Percentiles rank a stretch among this genome's conserved stretches.
These are phyloP conservation scores for Iberis amara DNA, from an alignment of 441 rosid genomes.

Conservation along the genomic window DNA sequence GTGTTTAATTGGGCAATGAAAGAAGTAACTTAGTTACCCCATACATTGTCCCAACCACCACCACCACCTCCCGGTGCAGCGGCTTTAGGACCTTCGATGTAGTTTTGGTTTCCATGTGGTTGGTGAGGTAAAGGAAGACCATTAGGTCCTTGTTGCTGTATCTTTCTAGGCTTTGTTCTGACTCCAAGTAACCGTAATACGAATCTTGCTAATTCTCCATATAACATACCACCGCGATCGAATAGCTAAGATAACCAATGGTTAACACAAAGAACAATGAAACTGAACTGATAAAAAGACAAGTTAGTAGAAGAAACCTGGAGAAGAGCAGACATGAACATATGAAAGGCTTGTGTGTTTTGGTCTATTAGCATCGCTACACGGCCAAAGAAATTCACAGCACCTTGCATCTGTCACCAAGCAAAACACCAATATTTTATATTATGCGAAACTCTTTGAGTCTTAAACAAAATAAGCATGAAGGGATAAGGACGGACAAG, in stretches of 20 bases:
- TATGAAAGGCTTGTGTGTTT: constrained; percentile 91
- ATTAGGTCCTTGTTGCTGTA: constrained; percentile 55
- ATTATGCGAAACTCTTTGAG: not conserved
- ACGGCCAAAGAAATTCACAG: constrained; percentile 85
- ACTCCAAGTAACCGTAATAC: constrained; percentile 79
- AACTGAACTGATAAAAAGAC: not conserved
- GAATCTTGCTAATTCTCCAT: constrained; percentile 93
- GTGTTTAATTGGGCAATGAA: constrained; percentile 7
- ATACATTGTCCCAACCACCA: constrained; percentile 85
- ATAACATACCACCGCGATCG: constrained; percentile 75
- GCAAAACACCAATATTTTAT: constrained; percentile 12
- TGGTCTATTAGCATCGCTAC: constrained; percentile 84
- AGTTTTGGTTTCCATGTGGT: constrained; percentile 52
- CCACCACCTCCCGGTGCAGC: constrained; percentile 54
- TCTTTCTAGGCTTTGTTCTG: constrained; percentile 57
- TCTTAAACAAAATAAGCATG: not conserved
- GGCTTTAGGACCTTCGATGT: constrained; percentile 71
- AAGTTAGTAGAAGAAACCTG: constrained; percentile 49
- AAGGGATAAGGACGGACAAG: too few relatives aligned
- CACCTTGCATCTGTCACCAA: constrained; percentile 83
- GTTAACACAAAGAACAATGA: constrained; percentile 3
- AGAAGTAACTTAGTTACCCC: constrained; percentile 48
- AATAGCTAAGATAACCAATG: constrained; percentile 54
- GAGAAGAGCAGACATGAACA: constrained; percentile 95
- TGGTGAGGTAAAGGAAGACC: constrained; percentile 57